Base-by-base conservation (phyloP, 495 filamentous ascomycete genomes). In the Elaphomyces granulatus region DNA sequence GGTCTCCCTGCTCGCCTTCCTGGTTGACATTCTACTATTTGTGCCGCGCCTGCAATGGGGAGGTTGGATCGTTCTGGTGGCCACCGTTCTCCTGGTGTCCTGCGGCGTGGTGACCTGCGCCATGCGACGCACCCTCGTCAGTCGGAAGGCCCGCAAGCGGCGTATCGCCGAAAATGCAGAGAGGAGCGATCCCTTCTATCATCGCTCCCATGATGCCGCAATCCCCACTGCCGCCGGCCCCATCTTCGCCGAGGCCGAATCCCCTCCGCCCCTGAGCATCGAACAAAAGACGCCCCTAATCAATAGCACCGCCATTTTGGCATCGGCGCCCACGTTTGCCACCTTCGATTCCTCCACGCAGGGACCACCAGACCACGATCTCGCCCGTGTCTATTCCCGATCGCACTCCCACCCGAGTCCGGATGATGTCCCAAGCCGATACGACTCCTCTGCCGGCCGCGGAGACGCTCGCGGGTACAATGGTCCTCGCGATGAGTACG, bases 21-120 rank as follows among this genome's bases (percentile, higher is more conserved):
- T 98, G 38, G 77, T 95, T 43, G 90, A 98, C 57, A 83, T 98
- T n/a, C 60, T 98, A 23, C 72, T 98, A 14, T 98, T 98, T 53
- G 82, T 94, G 17, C 90, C 90, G 23, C 90, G 96, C 61, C 56
- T 94, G 58, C 70, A 76, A 50, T 96, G 87, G 86, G 90, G 84
- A 46, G 87, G 87, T 43, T 98, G 87, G 74, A 75, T 98, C 44
- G 90, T 96, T 12, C 70, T 98, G 19, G 90, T 77, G 14, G 83
- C 90, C 15, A 90, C 87, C 14, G 83, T 96, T 41, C 63, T 96
- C 33, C 82, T 92, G 33, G 77, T 84, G 34, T 64, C 83, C 4
- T 85, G 80, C 56, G 80, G 80, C 19, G 74, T 98, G 36, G 77
- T 94, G 37, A 87, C 83, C 8, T 98, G 90, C 53, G 86, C 86